Base-by-base conservation (phyloP, 192 early-diverging fungal genomes). In the Chytriomyces confervae region DNA sequence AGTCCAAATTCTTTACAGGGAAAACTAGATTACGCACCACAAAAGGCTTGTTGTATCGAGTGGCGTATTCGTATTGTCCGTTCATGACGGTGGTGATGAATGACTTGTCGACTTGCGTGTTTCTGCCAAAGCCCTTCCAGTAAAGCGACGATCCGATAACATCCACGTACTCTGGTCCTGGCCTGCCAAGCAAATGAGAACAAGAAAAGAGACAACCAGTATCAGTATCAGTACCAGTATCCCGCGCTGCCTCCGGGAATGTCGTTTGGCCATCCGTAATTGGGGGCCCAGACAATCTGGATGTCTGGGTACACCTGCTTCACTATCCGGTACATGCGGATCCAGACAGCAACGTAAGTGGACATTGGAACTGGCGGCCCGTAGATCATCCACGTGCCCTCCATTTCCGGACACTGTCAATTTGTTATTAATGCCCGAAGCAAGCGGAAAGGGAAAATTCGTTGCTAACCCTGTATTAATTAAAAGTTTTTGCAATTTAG, bases 161-260 rank as follows among this genome's bases (percentile, higher is more conserved):
- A 24, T 76, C 74, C 16, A 76, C 74, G 66, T 66, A 76, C 20
- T 76, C 74, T 7, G 64, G 10, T 50, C 74, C 74, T 6, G 74
- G 74, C 72, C 72, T 61, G 36, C n/a, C n/a, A n/a, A n/a, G n/a
- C n/a, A n/a, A n/a, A n/a, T n/a, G n/a, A n/a, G n/a, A n/a, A 27
- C 11, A 18, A 11, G 16, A 11, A 18, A 16, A 18, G 1, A 11
- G 7, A 36, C 16, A n/a, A 18, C 16, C 1, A n/a, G 57, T 18
- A 23, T 0, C 3, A 18, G n/a, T n/a, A n/a, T n/a, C 2, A 2
- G 57, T 60, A 61, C 16, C 29, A 62, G 61, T 61, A 74, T 23
- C 47, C 61, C 2, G 24, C 8, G 11, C 16, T 60, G 46, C 63
- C 72, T n/a, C 61, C 36, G 36, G 36, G 36, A 36, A 36, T 36